Evolutionary conservation across 2,329 filamentous ascomycete species (phyloP).

Genomic region (Penicillium paneum): DNA sequence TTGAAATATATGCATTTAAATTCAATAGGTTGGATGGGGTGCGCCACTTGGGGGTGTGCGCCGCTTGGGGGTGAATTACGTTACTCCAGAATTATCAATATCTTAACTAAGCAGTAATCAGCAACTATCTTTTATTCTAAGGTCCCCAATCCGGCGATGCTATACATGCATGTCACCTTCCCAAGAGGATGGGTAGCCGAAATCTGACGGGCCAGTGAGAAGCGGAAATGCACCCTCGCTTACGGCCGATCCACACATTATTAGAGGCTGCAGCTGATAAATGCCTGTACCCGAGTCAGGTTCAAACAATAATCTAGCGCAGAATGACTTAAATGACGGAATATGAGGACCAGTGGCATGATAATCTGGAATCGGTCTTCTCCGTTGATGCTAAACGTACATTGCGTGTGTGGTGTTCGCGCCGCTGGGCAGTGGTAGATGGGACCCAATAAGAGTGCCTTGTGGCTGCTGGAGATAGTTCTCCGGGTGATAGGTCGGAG

Average conservation of each 20-base stretch:
- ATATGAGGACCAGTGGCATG: neutral
- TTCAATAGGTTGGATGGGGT: too few relatives aligned
- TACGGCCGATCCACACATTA: neutral
- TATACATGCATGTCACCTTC: neutral
- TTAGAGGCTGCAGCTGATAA: neutral
- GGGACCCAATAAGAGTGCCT: neutral
- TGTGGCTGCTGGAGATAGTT: neutral
- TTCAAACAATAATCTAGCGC: neutral
- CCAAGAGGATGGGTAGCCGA: neutral
- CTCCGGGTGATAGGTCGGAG: neutral
- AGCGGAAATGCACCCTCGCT: neutral
- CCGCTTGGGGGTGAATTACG: too few relatives aligned
- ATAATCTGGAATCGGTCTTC: neutral
- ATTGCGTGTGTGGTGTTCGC: neutral
- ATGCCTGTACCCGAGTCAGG: neutral
- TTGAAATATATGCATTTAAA: too few relatives aligned
- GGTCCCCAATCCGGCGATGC: too few relatives aligned
- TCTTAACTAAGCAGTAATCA: too few relatives aligned
- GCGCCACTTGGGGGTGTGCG: too few relatives aligned
- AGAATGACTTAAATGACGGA: neutral
- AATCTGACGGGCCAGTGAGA: neutral
- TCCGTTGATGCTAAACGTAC: neutral
- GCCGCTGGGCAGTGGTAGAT: neutral
- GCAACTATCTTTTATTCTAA: neutral
- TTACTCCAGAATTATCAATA: too few relatives aligned